A percentile compares a stretch with the other conserved stretches of the same genome.
These are phyloP conservation scores for Xylaria palmicola DNA, from an alignment of 495 filamentous ascomycete genomes.

Conservation along the genomic window DNA sequence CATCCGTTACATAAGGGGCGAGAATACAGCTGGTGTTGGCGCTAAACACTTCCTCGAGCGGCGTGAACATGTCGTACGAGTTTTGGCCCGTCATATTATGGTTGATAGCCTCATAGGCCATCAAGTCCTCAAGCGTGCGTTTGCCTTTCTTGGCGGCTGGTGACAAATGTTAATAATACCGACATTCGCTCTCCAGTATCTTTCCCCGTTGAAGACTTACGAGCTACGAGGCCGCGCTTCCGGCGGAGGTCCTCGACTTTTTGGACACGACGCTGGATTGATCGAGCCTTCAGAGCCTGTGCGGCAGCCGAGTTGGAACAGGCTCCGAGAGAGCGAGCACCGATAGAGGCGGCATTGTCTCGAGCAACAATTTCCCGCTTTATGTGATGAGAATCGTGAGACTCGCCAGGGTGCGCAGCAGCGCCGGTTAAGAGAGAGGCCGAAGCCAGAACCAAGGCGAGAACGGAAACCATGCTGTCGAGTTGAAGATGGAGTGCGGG, in stretches of 20 bases:
- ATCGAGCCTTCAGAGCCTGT: conserved; percentile 31
- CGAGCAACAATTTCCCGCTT: conserved; percentile 36
- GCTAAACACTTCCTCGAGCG: conserved; percentile 48
- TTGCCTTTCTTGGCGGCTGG: conserved; percentile 28
- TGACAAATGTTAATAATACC: conserved; percentile 9
- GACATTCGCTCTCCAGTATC: background rate
- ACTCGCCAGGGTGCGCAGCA: conserved; percentile 37
- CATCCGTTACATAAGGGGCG: conserved; percentile 52
- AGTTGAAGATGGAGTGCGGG: background rate
- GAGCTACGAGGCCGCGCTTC: conserved; percentile 47
- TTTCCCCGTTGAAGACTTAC: conserved; percentile 31
- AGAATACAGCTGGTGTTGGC: conserved; percentile 48
- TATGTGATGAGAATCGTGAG: conserved; percentile 31
- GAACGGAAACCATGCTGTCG: conserved; percentile 30
- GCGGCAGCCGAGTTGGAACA: conserved; percentile 34
- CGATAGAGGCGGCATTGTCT: conserved; percentile 30
- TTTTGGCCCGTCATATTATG: conserved; percentile 46
- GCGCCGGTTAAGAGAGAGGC: conserved; percentile 18
- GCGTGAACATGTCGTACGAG: conserved; percentile 38
- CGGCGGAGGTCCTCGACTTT: conserved; percentile 44
- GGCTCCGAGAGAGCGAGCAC: conserved; percentile 36
- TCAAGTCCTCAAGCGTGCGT: conserved; percentile 42
- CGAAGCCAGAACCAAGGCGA: conserved; percentile 25
- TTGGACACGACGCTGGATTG: conserved; percentile 35
- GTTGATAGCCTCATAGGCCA: conserved; percentile 36